These are phyloP conservation scores for Excoecaria agallocha DNA, from an alignment of 345 rosid genomes.

Conservation along the genomic window DNA sequence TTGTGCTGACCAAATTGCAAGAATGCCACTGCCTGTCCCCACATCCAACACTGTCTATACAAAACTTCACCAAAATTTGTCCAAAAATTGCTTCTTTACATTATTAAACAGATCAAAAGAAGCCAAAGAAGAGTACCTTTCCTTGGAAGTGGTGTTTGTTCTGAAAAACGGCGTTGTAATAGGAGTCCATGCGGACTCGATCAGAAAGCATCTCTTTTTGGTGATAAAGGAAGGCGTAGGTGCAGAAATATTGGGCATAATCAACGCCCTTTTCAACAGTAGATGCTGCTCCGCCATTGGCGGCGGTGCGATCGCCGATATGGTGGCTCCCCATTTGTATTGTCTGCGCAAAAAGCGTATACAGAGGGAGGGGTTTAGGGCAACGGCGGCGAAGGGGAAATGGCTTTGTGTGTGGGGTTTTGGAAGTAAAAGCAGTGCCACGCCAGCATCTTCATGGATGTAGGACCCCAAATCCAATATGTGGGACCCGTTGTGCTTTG, in stretches of 20 bases:
- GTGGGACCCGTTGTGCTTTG: too few relatives aligned
- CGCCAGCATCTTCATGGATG: neutral
- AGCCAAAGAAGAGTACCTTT: conserved; percentile 41
- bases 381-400: neutral
- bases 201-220: conserved; percentile 99
- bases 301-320: conserved; percentile 35
- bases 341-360: neutral
- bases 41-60: conserved; percentile 89
- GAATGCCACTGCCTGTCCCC: conserved; percentile 98
- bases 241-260: conserved; percentile 85
- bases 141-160: conserved; percentile 84
- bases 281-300: conserved; percentile 26
- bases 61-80: conserved; percentile 17
- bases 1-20: conserved; percentile 98
- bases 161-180: conserved; percentile 64
- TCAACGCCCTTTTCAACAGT: conserved; percentile 84
- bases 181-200: conserved; percentile 98
- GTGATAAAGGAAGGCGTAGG: conserved; percentile 84
- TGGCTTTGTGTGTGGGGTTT: too few relatives aligned
- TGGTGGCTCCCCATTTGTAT: conserved; percentile 49
- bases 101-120: neutral
- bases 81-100: too few relatives aligned
- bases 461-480: too few relatives aligned
- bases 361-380: conserved; percentile 9
- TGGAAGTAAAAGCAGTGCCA: neutral